These are phyloP conservation scores for Lyophyllum decastes DNA, from an alignment of 768 basidiomycete species.

Conservation along the genomic window DNA sequence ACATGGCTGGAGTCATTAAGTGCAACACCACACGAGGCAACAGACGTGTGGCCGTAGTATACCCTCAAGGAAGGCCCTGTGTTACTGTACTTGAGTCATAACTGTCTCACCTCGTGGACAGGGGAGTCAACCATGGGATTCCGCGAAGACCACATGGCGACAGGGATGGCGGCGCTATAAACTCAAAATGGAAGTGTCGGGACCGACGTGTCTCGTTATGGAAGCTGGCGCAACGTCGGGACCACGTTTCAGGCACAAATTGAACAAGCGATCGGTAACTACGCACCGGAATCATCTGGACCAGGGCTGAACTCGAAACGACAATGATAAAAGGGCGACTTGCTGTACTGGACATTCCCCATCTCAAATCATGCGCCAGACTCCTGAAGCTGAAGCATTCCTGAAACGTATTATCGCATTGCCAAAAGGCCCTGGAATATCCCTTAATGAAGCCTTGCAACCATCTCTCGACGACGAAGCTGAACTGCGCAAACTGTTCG, in stretches of 20 bases:
- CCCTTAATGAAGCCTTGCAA: slow-evolving; percentile 46
- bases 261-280: neutral
- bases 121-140: neutral
- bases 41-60: neutral
- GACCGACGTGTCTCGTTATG: neutral
- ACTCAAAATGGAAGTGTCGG: neutral
- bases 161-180: neutral
- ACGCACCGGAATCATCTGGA: neutral
- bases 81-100: neutral
- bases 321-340: neutral
- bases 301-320: no score
- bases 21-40: no score
- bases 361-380: slow-evolving; percentile 19
- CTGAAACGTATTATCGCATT: slow-evolving; percentile 21
- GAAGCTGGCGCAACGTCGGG: neutral
- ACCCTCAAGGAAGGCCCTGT: neutral
- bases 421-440: slow-evolving; percentile 26
- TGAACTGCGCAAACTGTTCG: slow-evolving; percentile 55
- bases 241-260: neutral
- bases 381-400: slow-evolving; percentile 26
- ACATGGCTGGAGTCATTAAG: no score
- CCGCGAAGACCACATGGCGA: no score
- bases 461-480: slow-evolving; percentile 60
- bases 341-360: neutral
- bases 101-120: neutral